Evolutionary conservation across 192 early-diverging fungal species (phyloP).

Genomic region (Coemansia sp.): DNA sequence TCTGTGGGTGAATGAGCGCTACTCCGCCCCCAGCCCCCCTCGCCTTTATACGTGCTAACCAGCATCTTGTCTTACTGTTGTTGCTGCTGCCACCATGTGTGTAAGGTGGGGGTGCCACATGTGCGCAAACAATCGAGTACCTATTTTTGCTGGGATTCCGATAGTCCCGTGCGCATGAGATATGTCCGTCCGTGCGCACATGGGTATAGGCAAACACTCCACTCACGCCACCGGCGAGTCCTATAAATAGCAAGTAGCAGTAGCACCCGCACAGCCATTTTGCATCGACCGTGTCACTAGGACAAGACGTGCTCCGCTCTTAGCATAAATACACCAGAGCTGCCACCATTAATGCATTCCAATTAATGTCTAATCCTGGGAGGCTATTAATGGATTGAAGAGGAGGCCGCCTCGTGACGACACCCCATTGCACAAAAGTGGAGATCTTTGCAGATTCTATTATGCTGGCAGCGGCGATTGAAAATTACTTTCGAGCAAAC

Average conservation of each 20-base stretch:
- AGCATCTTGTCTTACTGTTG: not conserved
- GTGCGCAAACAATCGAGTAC: not conserved
- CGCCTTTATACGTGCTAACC: not conserved
- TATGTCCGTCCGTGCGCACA: not conserved
- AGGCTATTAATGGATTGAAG: not conserved
- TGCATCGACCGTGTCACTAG: not conserved
- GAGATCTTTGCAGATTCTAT: not conserved
- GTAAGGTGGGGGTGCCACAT: not conserved
- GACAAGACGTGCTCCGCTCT: not conserved
- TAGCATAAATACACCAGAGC: not conserved
- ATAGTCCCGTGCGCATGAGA: not conserved
- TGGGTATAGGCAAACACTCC: not conserved
- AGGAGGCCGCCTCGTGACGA: not conserved
- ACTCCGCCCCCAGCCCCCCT: not conserved
- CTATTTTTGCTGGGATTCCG: conserved; percentile 3
- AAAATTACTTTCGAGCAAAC: conserved; percentile 17
- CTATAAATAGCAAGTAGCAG: not conserved
- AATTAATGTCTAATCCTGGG: not conserved
- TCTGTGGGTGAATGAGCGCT: not conserved
- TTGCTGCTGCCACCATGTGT: not conserved
- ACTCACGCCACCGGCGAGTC: not conserved
- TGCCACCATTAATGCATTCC: not conserved
- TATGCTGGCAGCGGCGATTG: not conserved
- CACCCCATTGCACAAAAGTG: not conserved
- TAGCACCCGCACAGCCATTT: not conserved